A percentile compares a stretch with the other conserved stretches of the same genome.
Conservation (phyloP, 257 asterid genomes). For the Solanum ossicruentum region DNA sequence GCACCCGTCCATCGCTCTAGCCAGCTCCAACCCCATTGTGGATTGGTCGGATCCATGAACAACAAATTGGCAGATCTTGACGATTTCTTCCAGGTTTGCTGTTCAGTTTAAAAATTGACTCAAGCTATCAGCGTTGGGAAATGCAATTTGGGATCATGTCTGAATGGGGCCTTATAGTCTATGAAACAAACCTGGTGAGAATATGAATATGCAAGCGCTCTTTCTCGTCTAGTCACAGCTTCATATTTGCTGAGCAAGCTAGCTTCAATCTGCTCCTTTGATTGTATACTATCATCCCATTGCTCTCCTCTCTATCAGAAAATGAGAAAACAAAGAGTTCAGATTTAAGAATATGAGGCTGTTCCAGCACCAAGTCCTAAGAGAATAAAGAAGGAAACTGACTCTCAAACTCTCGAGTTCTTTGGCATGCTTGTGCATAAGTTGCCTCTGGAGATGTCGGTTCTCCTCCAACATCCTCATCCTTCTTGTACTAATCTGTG, state of each 20-base stretch:
- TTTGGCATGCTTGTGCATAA: slow-evolving; percentile 73
- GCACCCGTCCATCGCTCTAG: slow-evolving; percentile 85
- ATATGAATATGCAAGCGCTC: slow-evolving; percentile 87
- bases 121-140: background rate
- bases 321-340: background rate
- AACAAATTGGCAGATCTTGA: slow-evolving; percentile 52
- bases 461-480: slow-evolving; percentile 84
- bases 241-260: slow-evolving; percentile 67
- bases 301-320: slow-evolving; percentile 74
- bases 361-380: background rate
- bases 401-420: slow-evolving; percentile 79
- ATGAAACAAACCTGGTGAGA: slow-evolving; percentile 62
- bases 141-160: background rate
- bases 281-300: slow-evolving; percentile 78
- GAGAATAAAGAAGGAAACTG: slow-evolving; percentile 14
- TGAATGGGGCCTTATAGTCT: background rate
- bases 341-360: too few relatives aligned
- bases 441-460: slow-evolving; percentile 77
- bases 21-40: slow-evolving; percentile 99
- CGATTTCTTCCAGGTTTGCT: slow-evolving; percentile 93
- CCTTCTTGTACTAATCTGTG: slow-evolving; percentile 80
- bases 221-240: slow-evolving; percentile 87
- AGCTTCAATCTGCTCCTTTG: slow-evolving; percentile 74
- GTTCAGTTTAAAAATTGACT: slow-evolving; percentile 9
- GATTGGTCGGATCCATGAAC: slow-evolving; percentile 94